Percentiles rank a stretch among this genome's conserved stretches.
phyloP scores from a whole-genome alignment of 140 eudicot genomes.

The Bidens hawaiensis region DNA sequence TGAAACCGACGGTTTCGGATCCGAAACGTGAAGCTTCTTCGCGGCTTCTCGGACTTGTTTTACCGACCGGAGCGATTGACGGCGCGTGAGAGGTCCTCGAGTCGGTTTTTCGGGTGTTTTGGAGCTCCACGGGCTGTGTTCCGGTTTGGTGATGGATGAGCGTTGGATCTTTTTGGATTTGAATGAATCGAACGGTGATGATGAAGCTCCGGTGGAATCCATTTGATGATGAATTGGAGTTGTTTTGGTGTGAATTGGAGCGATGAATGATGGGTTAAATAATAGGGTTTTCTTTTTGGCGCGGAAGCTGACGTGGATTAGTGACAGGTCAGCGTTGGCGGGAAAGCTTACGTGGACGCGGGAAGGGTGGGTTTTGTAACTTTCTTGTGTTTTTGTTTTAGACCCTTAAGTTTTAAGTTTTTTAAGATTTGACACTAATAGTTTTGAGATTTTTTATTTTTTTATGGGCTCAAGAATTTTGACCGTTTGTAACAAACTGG shows the following conservation, averaged over 20 bases:
- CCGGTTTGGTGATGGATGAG: constrained; percentile 13
- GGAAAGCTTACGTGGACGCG: constrained; percentile 33
- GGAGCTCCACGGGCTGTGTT: constrained; percentile 38
- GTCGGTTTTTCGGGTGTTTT: constrained; percentile 67
- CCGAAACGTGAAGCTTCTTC: constrained; percentile 29
- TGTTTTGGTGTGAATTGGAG: not conserved
- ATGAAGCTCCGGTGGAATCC: constrained; percentile 40
- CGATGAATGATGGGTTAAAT: not conserved
- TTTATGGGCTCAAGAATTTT: too few species aligned
- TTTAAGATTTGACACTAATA: not conserved
- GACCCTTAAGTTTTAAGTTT: not conserved
- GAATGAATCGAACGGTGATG: constrained; percentile 32
- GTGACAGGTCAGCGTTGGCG: constrained; percentile 57
- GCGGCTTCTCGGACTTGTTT: constrained; percentile 52
- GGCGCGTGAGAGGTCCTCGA: constrained; percentile 37
- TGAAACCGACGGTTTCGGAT: constrained; percentile 13
- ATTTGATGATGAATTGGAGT: constrained; percentile 16
- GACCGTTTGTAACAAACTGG: not conserved
- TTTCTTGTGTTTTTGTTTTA: constrained; percentile 6
- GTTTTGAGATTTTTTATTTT: too few species aligned
- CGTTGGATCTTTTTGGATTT: constrained; percentile 41
- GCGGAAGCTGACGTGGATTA: constrained; percentile 36
- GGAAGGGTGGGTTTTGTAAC: constrained; percentile 17
- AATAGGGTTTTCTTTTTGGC: constrained; percentile 46
- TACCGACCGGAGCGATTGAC: constrained; percentile 38